These are phyloP conservation scores for Pythium myriotylum DNA, from an alignment of 352 stramenopile species.

Conservation along the genomic window DNA sequence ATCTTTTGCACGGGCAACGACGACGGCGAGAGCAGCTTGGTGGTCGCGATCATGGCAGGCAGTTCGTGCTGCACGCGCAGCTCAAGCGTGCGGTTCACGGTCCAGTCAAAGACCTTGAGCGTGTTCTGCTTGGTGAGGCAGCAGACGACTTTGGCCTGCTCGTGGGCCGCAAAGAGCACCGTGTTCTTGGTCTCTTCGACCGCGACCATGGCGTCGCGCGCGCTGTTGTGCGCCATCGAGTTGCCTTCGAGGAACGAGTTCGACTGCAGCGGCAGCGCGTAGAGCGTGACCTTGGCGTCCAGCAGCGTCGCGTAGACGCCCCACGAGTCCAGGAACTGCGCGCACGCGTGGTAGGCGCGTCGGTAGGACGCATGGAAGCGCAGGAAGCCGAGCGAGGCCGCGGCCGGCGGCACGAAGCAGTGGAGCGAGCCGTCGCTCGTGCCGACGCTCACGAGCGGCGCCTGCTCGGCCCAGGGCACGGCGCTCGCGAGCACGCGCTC, in stretches of 20 bases:
- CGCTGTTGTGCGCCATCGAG: constrained; percentile 1
- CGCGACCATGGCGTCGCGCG: constrained; percentile 33
- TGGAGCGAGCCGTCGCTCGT: constrained; percentile 61
- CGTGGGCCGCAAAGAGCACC: constrained; percentile 53
- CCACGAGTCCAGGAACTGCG: constrained; percentile 68
- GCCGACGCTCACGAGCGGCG: constrained; percentile 60
- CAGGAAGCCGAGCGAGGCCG: constrained; percentile 32
- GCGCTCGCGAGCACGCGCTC: constrained; percentile 50
- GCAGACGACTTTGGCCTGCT: constrained; percentile 53
- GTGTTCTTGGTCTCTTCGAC: constrained; percentile 70
- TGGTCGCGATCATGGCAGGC: constrained; percentile 23
- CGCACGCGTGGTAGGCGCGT: constrained; percentile 55
- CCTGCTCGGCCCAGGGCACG: constrained; percentile 36
- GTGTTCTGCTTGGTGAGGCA: constrained; percentile 61
- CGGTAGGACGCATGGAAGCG: constrained; percentile 64
- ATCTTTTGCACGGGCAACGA: constrained; percentile 53
- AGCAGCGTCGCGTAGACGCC: constrained; percentile 61
- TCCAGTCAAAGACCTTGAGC: constrained; percentile 83
- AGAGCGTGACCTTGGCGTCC: constrained; percentile 61
- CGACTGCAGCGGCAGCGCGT: constrained; percentile 59
- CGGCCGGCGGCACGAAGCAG: constrained; percentile 40
- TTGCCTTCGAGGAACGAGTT: constrained; percentile 45
- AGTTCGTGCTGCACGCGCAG: constrained; percentile 64
- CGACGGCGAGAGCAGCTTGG: constrained; percentile 14
- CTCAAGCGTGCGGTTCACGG: constrained; percentile 48